phyloP scores from a whole-genome alignment of 2,329 filamentous ascomycete genomes.

The Annulohypoxylon truncatum region DNA sequence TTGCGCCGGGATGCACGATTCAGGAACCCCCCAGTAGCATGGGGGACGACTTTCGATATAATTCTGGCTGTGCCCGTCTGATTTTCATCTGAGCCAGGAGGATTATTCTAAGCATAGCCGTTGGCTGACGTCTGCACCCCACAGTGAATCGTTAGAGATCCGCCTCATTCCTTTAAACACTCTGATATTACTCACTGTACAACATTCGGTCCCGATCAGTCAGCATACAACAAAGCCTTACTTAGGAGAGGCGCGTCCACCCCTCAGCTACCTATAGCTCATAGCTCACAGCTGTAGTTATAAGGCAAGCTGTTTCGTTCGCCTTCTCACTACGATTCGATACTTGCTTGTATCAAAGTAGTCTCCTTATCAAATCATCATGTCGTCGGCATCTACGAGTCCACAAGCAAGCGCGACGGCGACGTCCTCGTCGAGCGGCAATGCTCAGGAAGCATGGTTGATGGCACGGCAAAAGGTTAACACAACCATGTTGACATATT shows the following conservation, averaged over 20 bases:
- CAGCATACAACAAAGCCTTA: slow-evolving; percentile 30
- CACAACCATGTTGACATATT: slow-evolving; percentile 32
- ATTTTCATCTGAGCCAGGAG: slow-evolving; percentile 13
- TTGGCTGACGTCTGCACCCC: slow-evolving; percentile 29
- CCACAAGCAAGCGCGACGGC: slow-evolving; percentile 3
- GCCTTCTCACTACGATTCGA: not conserved
- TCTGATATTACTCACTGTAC: slow-evolving; percentile 10
- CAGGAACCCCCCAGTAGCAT: slow-evolving; percentile 1
- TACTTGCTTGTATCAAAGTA: not conserved
- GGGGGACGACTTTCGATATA: slow-evolving; percentile 27
- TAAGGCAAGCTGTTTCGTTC: slow-evolving; percentile 13
- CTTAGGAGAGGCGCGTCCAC: slow-evolving; percentile 28
- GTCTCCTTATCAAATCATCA: not conserved
- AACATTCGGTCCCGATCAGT: slow-evolving; percentile 34
- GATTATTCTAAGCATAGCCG: slow-evolving; percentile 20
- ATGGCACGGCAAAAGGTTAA: slow-evolving; percentile 34
- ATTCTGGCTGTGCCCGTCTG: slow-evolving; percentile 20
- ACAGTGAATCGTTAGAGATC: slow-evolving; percentile 23
- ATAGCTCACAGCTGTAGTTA: slow-evolving; percentile 11
- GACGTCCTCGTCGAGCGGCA: not conserved
- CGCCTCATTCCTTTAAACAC: slow-evolving; percentile 32
- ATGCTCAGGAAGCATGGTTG: slow-evolving; percentile 19
- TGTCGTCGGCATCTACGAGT: slow-evolving; percentile 17
- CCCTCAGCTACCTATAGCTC: slow-evolving; percentile 18
- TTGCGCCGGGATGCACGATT: slow-evolving; percentile 21